A percentile compares a stretch with the other conserved stretches of the same genome.
These are phyloP conservation scores for Litsea cubeba DNA, from an alignment of 164 flowering plant genomes.

Conservation along the genomic window DNA sequence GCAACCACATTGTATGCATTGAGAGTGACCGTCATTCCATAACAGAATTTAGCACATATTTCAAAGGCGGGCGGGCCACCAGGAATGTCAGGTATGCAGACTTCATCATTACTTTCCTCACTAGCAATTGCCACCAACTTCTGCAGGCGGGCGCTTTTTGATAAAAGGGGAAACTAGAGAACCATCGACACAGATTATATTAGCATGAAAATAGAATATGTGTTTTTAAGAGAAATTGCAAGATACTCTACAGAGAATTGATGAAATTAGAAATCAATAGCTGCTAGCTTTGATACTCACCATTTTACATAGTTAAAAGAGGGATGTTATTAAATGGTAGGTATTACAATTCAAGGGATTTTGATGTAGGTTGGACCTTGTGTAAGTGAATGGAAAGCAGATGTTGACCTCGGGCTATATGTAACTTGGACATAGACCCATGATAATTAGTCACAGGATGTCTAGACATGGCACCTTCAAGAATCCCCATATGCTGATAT, in stretches of 20 bases:
- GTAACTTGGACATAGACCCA: neutral
- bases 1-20: conserved; percentile 81
- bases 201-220: neutral
- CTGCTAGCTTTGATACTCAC: neutral
- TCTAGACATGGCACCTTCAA: too few relatives aligned
- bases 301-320: neutral
- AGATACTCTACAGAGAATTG: neutral
- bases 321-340: neutral
- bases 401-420: neutral
- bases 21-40: conserved; percentile 88
- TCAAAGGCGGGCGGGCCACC: conserved; percentile 92
- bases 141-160: conserved; percentile 73
- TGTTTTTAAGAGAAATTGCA: neutral
- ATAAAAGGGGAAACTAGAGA: conserved; percentile 89
- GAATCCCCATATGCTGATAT: too few relatives aligned
- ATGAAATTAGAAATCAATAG: neutral
- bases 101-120: conserved; percentile 50
- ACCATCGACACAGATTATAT: neutral
- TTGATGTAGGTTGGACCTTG: neutral
- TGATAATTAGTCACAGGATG: neutral
- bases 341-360: neutral
- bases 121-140: conserved; percentile 48
- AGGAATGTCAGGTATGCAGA: conserved; percentile 70
- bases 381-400: neutral
- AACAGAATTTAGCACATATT: conserved; percentile 92